A percentile compares a stretch with the other conserved stretches of the same genome.
Conservation (phyloP, 768 basidiomycete species). For the Agrocybe praecox region DNA sequence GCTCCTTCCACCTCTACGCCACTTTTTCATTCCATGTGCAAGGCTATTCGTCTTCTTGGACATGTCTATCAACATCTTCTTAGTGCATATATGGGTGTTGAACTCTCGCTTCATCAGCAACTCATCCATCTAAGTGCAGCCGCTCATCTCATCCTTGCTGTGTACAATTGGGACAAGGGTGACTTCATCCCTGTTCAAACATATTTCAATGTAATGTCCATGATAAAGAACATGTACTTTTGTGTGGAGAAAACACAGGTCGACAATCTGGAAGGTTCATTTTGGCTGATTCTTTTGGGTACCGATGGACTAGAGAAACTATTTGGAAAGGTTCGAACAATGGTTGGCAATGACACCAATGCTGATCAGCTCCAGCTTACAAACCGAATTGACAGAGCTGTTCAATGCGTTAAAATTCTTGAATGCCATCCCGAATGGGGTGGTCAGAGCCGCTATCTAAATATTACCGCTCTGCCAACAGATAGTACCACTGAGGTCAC, state of each 20-base stretch:
- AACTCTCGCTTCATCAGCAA: constrained; percentile 26
- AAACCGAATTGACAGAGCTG: constrained; percentile 10
- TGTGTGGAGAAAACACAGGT: constrained; percentile 32
- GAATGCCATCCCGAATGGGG: constrained; percentile 19
- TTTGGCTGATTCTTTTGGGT: constrained; percentile 30
- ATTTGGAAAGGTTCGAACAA: constrained; percentile 17
- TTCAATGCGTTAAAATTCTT: constrained; percentile 14
- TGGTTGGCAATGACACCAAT: constrained; percentile 13
- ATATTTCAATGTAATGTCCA: constrained; percentile 28
- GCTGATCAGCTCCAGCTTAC: constrained; percentile 10
- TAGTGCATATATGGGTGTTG: constrained; percentile 22
- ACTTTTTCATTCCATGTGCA: constrained; percentile 9
- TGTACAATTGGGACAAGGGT: constrained; percentile 9
- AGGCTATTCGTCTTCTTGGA: constrained; percentile 21
- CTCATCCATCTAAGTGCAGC: constrained; percentile 26
- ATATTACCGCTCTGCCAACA: constrained; percentile 8
- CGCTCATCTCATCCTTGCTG: constrained; percentile 23
- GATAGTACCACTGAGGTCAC: constrained; percentile 2
- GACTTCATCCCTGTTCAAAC: constrained; percentile 28
- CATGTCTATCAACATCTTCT: constrained; percentile 20
- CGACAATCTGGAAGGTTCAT: constrained; percentile 22
- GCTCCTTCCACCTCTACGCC: neutral
- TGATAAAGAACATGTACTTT: constrained; percentile 35
- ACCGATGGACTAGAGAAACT: constrained; percentile 28
- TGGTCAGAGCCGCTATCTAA: constrained; percentile 7